A percentile compares a stretch with the other conserved stretches of the same genome.
These are phyloP conservation scores for Solanum chiquidenum DNA, from an alignment of 257 asterid species.

Conservation along the genomic window DNA sequence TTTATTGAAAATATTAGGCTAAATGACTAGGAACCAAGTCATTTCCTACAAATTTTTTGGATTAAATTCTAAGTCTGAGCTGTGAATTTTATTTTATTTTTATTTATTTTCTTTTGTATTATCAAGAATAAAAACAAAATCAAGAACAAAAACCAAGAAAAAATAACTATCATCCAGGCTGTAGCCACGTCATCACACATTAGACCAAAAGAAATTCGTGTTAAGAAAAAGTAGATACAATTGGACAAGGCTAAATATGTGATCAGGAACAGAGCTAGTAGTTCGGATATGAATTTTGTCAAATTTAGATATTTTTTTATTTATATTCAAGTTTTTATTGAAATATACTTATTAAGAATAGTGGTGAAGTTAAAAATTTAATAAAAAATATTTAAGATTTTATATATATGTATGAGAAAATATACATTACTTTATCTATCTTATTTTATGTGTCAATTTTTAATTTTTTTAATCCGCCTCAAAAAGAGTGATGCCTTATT, in stretches of 20 bases:
- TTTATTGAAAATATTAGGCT: neutral
- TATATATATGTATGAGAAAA: no score
- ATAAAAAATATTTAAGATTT: no score
- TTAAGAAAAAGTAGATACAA: no score
- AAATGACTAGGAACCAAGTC: slow-evolving; percentile 46
- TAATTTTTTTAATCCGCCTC: no score
- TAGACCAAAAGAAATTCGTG: neutral
- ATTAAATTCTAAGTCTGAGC: neutral
- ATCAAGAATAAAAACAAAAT: no score
- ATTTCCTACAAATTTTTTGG: slow-evolving; percentile 14
- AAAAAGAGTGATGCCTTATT: no score
- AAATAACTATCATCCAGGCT: neutral
- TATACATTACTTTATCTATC: no score
- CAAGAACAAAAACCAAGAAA: neutral
- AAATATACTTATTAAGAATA: no score
- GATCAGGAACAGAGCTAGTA: neutral
- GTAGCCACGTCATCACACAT: slow-evolving; percentile 1
- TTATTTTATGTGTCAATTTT: no score
- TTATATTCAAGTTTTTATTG: no score
- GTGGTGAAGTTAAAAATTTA: no score
- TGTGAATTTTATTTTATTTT: neutral
- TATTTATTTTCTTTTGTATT: neutral
- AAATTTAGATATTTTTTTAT: neutral
- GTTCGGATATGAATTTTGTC: neutral
- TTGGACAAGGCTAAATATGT: neutral